Conservation (phyloP, 208 protist genomes). For the Dictyostelium gargantuum region DNA sequence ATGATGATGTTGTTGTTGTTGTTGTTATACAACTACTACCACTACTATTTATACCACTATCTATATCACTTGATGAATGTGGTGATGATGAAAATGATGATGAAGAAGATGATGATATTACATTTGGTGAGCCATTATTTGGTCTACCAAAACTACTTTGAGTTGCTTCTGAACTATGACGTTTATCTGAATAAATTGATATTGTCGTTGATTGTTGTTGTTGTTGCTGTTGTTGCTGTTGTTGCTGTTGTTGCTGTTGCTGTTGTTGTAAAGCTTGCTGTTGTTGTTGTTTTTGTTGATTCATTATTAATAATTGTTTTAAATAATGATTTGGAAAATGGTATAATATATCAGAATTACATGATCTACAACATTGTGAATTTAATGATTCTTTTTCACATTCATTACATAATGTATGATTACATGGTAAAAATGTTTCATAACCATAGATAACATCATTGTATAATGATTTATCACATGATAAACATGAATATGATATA, state of each 20-base stretch:
- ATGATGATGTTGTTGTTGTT: background rate
- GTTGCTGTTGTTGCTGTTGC: background rate
- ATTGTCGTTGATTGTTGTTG: background rate
- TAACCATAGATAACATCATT: background rate
- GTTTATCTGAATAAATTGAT: background rate
- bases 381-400: background rate
- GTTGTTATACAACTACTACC: too few species aligned
- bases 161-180: background rate
- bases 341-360: background rate
- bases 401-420: background rate
- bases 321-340: background rate
- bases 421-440: background rate
- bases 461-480: background rate
- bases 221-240: background rate
- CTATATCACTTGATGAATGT: background rate
- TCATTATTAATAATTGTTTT: background rate
- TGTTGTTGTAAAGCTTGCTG: background rate
- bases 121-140: background rate
- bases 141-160: background rate
- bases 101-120: background rate
- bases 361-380: background rate
- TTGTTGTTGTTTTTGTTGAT: background rate
- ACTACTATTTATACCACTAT: too few species aligned
- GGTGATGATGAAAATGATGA: background rate
- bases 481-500: background rate